A percentile compares a stretch with the other conserved stretches of the same genome.
These are phyloP conservation scores for Cucumis sativus DNA, from an alignment of 306 rosid genomes.

Conservation along the genomic window DNA sequence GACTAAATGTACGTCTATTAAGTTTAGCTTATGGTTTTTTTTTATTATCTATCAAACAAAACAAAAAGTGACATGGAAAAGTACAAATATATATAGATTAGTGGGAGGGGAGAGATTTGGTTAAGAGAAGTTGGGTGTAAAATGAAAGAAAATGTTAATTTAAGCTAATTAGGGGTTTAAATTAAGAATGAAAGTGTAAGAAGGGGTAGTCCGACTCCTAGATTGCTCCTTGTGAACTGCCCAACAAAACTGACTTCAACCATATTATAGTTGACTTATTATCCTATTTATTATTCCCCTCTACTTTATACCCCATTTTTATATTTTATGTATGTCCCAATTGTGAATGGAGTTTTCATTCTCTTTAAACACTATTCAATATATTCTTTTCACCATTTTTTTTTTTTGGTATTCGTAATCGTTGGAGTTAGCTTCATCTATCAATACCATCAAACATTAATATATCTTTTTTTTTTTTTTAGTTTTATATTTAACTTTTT, in stretches of 20 bases:
- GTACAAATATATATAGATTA: neutral
- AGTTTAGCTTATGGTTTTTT: no score
- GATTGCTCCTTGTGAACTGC: constrained; percentile 9
- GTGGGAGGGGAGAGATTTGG: neutral
- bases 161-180: neutral
- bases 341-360: neutral
- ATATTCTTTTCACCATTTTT: no score
- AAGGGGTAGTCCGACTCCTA: constrained; percentile 1
- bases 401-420: no score
- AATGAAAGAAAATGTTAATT: neutral
- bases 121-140: neutral
- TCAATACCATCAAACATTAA: no score
- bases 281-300: constrained; percentile 3
- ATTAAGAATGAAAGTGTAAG: neutral
- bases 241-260: constrained; percentile 11
- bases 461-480: no score
- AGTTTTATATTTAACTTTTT: no score
- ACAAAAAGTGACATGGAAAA: neutral
- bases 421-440: no score
- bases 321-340: no score
- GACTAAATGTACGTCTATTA: no score
- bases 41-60: no score
- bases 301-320: neutral
- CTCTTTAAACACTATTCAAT: no score
- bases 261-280: constrained; percentile 14